Conservation (phyloP, 2,329 filamentous ascomycete species). For the Epichloe coenophiala region DNA sequence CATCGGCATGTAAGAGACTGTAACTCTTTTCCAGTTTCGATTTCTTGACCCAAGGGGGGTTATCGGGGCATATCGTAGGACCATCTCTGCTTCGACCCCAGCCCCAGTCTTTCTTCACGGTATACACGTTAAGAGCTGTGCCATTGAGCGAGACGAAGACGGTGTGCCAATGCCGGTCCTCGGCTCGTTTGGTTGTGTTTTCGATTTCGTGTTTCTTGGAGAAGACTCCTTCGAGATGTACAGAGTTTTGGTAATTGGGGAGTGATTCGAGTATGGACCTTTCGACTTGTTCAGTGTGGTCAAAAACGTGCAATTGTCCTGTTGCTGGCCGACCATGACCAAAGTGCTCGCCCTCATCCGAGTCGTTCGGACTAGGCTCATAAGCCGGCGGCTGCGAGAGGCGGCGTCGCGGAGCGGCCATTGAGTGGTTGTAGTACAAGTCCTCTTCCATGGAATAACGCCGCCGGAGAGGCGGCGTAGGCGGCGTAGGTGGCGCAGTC, state of each 20-base stretch:
- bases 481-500: slow-evolving; percentile 16
- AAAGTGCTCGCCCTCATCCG: slow-evolving; percentile 3
- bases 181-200: slow-evolving; percentile 47
- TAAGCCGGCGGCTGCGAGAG: slow-evolving; percentile 36
- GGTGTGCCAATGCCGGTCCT: slow-evolving; percentile 50
- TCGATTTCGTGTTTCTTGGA: slow-evolving; percentile 53
- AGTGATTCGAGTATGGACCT: slow-evolving; percentile 25
- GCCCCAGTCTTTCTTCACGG: slow-evolving; percentile 43
- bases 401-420: slow-evolving; percentile 30
- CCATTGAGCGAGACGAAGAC: slow-evolving; percentile 52
- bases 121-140: slow-evolving; percentile 53
- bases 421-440: slow-evolving; percentile 37
- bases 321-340: not conserved
- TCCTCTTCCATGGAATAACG: slow-evolving; percentile 43
- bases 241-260: slow-evolving; percentile 43
- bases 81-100: slow-evolving; percentile 35
- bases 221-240: slow-evolving; percentile 43
- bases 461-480: slow-evolving; percentile 21
- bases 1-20: slow-evolving; percentile 60
- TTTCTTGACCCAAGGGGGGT: slow-evolving; percentile 36
- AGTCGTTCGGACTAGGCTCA: slow-evolving; percentile 13
- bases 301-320: slow-evolving; percentile 9
- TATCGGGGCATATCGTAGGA: slow-evolving; percentile 34
- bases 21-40: slow-evolving; percentile 52
- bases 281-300: slow-evolving; percentile 17